Conservation (phyloP, 805 yeast species). For the Wickerhamiella dianesei region DNA sequence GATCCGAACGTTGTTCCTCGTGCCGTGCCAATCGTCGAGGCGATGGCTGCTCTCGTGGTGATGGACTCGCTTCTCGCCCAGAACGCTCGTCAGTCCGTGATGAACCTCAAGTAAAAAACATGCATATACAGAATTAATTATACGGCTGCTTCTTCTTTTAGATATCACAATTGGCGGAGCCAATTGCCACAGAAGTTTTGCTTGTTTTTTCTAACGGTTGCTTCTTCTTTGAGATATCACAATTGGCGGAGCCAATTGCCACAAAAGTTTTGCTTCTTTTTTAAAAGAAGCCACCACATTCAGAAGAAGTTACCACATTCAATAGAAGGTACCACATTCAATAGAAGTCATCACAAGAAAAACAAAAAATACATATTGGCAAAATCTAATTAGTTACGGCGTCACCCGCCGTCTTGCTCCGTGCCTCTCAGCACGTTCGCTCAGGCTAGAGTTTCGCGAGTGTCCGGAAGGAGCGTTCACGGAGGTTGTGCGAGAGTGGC, state of each 20-base stretch:
- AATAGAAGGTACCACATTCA: no score
- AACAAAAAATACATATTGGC: background rate
- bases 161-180: no score
- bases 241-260: no score
- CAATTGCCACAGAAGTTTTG: no score
- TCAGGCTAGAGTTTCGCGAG: slow-evolving; percentile 7
- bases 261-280: no score
- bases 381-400: background rate
- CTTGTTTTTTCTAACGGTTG: no score
- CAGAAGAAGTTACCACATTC: no score
- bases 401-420: background rate
- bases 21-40: slow-evolving; percentile 96
- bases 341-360: background rate
- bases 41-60: slow-evolving; percentile 91
- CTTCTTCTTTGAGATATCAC: no score
- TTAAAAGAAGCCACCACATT: no score
- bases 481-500: background rate
- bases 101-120: background rate
- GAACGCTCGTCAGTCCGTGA: slow-evolving; percentile 59
- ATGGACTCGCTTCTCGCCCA: slow-evolving; percentile 80
- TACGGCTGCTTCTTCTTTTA: no score
- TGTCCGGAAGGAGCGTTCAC: background rate
- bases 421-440: background rate
- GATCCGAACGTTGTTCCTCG: slow-evolving; percentile 98
- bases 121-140: slow-evolving; percentile 3